These are phyloP conservation scores for Pseudogymnoascus sp. DNA, from an alignment of 2,329 filamentous ascomycete genomes.

Conservation along the genomic window DNA sequence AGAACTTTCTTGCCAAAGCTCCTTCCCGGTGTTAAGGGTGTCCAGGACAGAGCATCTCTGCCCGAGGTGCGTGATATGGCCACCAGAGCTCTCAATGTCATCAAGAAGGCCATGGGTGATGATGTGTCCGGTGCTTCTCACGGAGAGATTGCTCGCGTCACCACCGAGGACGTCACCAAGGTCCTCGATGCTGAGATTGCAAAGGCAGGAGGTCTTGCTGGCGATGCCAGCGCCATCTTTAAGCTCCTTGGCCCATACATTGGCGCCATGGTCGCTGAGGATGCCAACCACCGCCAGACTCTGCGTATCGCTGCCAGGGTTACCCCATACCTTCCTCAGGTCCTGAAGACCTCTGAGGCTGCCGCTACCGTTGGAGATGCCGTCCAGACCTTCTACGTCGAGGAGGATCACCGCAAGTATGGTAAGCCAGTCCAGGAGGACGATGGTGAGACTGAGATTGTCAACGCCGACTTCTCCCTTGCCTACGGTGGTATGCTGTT, in stretches of 20 bases:
- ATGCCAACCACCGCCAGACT: constrained; percentile 75
- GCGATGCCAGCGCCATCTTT: constrained; percentile 54
- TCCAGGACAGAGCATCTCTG: constrained; percentile 79
- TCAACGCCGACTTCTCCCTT: constrained; percentile 95
- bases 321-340: constrained; percentile 64
- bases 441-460: constrained; percentile 88
- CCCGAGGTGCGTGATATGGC: constrained; percentile 92
- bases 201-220: constrained; percentile 55
- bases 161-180: constrained; percentile 64
- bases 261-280: constrained; percentile 75
- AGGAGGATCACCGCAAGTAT: constrained; percentile 80
- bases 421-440: constrained; percentile 80
- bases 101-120: constrained; percentile 84
- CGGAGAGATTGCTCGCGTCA: constrained; percentile 54
- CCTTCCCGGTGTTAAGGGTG: constrained; percentile 83
- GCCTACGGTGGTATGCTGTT: constrained; percentile 97
- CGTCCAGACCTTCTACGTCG: constrained; percentile 70
- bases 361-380: constrained; percentile 58
- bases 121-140: constrained; percentile 50
- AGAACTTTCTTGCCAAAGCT: constrained; percentile 92
- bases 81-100: constrained; percentile 71
- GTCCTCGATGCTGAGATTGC: constrained; percentile 70
- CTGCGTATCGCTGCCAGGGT: constrained; percentile 63
- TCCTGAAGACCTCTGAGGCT: constrained; percentile 57
- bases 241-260: constrained; percentile 66